Percentiles rank a stretch among this genome's conserved stretches.
phyloP scores from a whole-genome alignment of 2,329 filamentous ascomycete species.

The Herpotrichia juniperi region DNA sequence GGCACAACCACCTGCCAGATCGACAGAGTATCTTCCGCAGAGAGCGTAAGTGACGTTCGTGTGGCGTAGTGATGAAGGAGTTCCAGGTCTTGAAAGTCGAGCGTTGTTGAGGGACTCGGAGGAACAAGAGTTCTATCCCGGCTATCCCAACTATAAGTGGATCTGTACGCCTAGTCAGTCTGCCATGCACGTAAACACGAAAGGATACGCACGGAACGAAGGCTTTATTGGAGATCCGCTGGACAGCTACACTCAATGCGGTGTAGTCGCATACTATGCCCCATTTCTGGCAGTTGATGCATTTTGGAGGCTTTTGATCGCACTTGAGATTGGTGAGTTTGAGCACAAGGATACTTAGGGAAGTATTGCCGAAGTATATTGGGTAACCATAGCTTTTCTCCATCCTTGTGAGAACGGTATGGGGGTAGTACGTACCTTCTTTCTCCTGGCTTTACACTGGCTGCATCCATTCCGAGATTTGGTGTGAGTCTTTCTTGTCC shows the following conservation, averaged over 20 bases:
- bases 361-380: not conserved
- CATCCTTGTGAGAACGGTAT: not conserved
- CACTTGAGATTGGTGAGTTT: constrained; percentile 19
- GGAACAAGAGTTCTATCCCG: constrained; percentile 4
- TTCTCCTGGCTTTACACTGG: constrained; percentile 31
- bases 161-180: constrained; percentile 3
- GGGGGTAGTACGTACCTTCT: constrained; percentile 16
- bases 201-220: constrained; percentile 10
- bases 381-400: too few species aligned
- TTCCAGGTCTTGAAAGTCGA: constrained; percentile 16
- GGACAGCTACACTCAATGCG: constrained; percentile 15
- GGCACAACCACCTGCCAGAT: constrained; percentile 28
- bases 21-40: constrained; percentile 8
- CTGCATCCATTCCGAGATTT: constrained; percentile 30
- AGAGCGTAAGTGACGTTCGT: constrained; percentile 17
- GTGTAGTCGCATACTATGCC: constrained; percentile 30
- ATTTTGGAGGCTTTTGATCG: constrained; percentile 27
- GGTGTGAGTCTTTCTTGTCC: constrained; percentile 24
- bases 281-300: constrained; percentile 26
- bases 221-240: constrained; percentile 12
- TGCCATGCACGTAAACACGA: constrained; percentile 1
- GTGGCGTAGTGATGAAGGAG: constrained; percentile 23
- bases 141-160: not conserved
- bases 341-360: not conserved
- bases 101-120: constrained; percentile 11